These are phyloP conservation scores for Guadua angustifolia DNA, from an alignment of 176 grass and related monocot species.

Conservation along the genomic window DNA sequence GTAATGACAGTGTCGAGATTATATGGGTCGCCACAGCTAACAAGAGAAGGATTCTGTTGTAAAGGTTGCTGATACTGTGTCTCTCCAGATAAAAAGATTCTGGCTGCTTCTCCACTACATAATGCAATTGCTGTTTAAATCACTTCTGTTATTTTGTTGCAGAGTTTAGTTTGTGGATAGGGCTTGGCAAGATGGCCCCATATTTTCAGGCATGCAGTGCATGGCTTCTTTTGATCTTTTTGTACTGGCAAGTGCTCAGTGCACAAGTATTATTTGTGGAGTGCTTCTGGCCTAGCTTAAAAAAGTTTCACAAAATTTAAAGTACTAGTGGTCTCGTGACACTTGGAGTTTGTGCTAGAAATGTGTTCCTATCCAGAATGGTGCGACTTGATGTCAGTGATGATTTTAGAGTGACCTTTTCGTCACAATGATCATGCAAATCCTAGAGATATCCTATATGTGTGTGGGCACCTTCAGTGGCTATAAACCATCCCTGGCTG, in stretches of 20 bases:
- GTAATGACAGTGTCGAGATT: too few species aligned
- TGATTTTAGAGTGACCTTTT: conserved; percentile 22
- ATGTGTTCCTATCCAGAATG: conserved; percentile 20
- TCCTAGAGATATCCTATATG: neutral
- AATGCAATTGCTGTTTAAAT: neutral
- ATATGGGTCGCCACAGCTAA: too few species aligned
- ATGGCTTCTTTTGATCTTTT: conserved; percentile 27
- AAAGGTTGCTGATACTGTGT: conserved; percentile 44
- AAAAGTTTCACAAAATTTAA: neutral
- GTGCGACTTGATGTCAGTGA: conserved; percentile 43
- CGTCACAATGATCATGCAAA: conserved; percentile 6
- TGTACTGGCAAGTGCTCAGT: conserved; percentile 31
- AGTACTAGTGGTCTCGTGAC: conserved; percentile 31
- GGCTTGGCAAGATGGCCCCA: conserved; percentile 29
- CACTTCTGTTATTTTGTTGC: neutral
- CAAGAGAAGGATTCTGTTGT: conserved; percentile 38
- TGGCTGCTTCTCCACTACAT: conserved; percentile 40
- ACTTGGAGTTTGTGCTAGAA: conserved; percentile 5
- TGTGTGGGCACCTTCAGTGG: neutral
- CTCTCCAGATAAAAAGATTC: conserved; percentile 26
- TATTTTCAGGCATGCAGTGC: conserved; percentile 15
- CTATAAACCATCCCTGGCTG: neutral
- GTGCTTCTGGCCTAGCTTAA: neutral
- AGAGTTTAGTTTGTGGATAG: conserved; percentile 13
- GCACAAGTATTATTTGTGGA: conserved; percentile 4